These are phyloP conservation scores for Cucumis melo DNA, from an alignment of 306 rosid genomes.

Conservation along the genomic window DNA sequence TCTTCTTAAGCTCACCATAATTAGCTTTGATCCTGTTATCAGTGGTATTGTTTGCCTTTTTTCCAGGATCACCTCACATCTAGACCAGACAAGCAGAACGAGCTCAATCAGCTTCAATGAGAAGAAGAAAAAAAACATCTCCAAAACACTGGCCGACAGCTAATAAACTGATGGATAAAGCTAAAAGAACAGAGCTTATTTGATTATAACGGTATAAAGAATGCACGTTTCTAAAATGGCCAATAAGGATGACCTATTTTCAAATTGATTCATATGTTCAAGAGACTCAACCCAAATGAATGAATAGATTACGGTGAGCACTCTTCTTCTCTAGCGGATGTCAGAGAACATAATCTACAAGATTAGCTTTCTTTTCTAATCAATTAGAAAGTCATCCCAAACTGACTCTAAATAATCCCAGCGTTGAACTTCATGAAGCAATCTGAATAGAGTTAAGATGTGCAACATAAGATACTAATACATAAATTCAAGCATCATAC, in stretches of 20 bases:
- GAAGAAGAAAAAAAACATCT: background rate
- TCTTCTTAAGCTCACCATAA: slow-evolving; percentile 95
- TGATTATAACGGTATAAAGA: background rate
- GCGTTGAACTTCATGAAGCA: background rate
- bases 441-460: background rate
- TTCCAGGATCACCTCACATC: background rate
- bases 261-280: background rate
- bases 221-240: background rate
- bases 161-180: background rate
- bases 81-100: background rate
- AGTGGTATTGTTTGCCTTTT: background rate
- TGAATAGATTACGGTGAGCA: background rate
- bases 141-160: background rate
- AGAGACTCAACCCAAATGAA: background rate
- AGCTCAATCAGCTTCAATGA: background rate
- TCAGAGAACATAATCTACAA: background rate
- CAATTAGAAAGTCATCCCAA: background rate
- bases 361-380: background rate
- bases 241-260: background rate
- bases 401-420: background rate
- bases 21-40: background rate
- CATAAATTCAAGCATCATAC: background rate
- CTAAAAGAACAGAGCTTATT: background rate
- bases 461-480: background rate
- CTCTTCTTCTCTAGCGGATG: background rate